Base-by-base conservation (phyloP, 164 flowering plant genomes). In the Saururus chinensis region DNA sequence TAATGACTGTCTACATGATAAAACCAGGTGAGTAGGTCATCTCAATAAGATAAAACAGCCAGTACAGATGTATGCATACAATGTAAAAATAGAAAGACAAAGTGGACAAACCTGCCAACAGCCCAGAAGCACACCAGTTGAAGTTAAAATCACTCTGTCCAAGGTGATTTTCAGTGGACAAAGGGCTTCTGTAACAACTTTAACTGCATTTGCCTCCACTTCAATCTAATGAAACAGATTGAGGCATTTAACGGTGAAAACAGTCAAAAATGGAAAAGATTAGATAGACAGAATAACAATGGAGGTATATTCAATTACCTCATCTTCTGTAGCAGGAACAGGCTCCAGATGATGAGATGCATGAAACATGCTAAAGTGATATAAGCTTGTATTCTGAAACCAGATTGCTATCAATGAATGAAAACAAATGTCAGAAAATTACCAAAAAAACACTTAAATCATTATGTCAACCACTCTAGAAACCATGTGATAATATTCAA, bases 311-410 rank as follows among this genome's bases (percentile, higher is more conserved):
- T n/a, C 49, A 62, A 63, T 45, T 76, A 90, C 99, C 95, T 90
- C 91, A 19, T 67, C 69, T 73, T 85, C 76, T 45, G 89, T 65
- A 16, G 99, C 95, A 70, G 84, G 85, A 56, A 85, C 85, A 57
- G 95, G 80, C 48, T 67, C 35, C 41, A 84, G 79, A 74, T 93
- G 98, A 76, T 90, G 92, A 9, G 97, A 93, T 25, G 96, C 96
- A 68, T 90, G 98, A 72, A 90, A 88, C 98, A 93, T 84, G 75
- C 97, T 90, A 70, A 87, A 90, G 71, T 93, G 99, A 70, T 85
- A 93, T 68, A 90, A 59, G 59, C 82, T 87, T 55, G 95, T 74
- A 74, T 90, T 88, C 88, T 93, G 99, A 75, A 86, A 88, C 99
- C 99, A 90, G 66, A 90, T 81, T 54, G 73, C 99, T 93, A 77